Evolutionary conservation across 768 basidiomycete species (phyloP).

Genomic region (Lactarius akahatsu): DNA sequence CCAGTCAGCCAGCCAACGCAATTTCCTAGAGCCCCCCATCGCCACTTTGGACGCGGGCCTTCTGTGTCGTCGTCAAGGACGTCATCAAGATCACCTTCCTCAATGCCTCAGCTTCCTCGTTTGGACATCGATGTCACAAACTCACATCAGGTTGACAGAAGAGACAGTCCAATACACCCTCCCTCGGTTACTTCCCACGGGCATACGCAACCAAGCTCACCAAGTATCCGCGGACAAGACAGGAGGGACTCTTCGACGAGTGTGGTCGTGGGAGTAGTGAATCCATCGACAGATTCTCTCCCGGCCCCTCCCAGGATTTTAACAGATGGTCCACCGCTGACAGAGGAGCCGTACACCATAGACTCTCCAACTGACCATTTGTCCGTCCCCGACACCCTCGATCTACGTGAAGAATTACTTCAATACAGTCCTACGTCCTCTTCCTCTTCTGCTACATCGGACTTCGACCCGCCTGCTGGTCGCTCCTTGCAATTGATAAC

Average conservation of each 20-base stretch:
- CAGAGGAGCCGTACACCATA: background rate
- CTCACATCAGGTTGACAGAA: background rate
- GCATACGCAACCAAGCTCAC: background rate
- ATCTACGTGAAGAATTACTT: background rate
- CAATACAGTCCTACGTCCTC: background rate
- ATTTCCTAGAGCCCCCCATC: background rate
- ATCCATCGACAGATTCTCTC: constrained; percentile 17
- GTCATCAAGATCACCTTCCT: background rate
- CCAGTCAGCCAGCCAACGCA: background rate
- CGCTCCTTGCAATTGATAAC: constrained; percentile 1
- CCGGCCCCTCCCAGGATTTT: background rate
- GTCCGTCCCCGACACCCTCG: background rate
- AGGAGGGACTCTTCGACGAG: constrained; percentile 7
- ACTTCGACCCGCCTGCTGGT: background rate
- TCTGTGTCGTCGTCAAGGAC: background rate
- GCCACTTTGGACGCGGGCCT: constrained; percentile 7
- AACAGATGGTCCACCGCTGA: background rate
- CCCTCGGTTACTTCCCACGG: background rate
- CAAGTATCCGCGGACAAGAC: background rate
- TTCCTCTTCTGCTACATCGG: background rate
- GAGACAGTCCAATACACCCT: background rate
- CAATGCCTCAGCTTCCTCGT: background rate
- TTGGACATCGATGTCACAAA: background rate
- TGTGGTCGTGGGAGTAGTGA: background rate
- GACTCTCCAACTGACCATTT: background rate